Conservation (phyloP, 352 stramenopile genomes). For the Pythium periplocum region DNA sequence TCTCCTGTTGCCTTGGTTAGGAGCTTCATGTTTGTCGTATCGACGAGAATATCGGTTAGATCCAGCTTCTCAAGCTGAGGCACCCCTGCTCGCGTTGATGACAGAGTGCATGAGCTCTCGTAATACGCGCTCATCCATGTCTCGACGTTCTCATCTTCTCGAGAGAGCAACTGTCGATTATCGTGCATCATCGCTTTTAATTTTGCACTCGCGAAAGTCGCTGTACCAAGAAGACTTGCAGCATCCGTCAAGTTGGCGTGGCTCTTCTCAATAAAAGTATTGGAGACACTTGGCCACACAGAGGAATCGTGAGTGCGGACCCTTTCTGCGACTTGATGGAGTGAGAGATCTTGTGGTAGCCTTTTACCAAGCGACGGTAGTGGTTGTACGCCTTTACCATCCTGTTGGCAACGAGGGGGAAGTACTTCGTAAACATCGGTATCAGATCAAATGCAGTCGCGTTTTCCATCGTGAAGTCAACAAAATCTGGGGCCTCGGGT, state of each 20-base stretch:
- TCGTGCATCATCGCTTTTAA: background rate
- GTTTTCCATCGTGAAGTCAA: constrained; percentile 1
- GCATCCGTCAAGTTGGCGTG: too few relatives aligned
- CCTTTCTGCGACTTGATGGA: background rate
- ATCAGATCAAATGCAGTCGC: background rate
- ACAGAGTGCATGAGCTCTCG: constrained; percentile 4
- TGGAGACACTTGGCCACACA: too few relatives aligned
- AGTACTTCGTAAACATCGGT: constrained; percentile 1
- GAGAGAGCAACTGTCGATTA: background rate
- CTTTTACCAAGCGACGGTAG: background rate
- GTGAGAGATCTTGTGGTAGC: background rate
- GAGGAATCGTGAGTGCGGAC: too few relatives aligned
- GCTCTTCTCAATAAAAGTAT: too few relatives aligned
- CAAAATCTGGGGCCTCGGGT: constrained; percentile 3
- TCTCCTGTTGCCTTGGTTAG: too few relatives aligned
- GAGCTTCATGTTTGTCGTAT: too few relatives aligned
- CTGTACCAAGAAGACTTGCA: background rate
- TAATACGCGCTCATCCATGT: constrained; percentile 6
- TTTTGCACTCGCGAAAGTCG: constrained; percentile 6
- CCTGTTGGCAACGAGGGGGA: constrained; percentile 3
- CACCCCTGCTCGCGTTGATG: background rate
- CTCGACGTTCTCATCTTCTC: background rate
- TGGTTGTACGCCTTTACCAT: constrained; percentile 1
- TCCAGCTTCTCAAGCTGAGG: constrained; percentile 1
- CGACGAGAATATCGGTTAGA: background rate